Percentiles rank a stretch among this genome's conserved stretches.
These are phyloP conservation scores for Diversispora epigaea DNA, from an alignment of 192 early-diverging fungal genomes.

Conservation along the genomic window DNA sequence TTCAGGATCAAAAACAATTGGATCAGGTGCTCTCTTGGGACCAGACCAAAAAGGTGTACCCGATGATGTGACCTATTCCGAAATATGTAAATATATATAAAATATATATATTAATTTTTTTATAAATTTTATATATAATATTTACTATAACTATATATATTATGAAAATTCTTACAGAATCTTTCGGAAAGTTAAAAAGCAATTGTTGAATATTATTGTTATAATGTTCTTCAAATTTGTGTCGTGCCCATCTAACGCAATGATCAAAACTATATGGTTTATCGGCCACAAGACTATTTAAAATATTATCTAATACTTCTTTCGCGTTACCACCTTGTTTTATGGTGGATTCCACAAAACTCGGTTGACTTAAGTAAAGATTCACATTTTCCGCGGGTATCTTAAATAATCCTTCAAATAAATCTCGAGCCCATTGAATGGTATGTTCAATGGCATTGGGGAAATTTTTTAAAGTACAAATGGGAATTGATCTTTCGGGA, in stretches of 20 bases:
- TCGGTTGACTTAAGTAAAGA: conserved; percentile 81
- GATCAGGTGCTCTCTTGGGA: conserved; percentile 90
- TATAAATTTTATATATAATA: neutral
- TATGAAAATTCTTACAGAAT: conserved; percentile 54
- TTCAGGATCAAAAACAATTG: conserved; percentile 76
- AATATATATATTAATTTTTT: conserved; percentile 8
- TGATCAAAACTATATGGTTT: conserved; percentile 87
- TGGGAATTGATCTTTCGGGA: conserved; percentile 91
- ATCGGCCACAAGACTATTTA: conserved; percentile 71
- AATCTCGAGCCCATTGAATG: conserved; percentile 95
- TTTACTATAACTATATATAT: neutral
- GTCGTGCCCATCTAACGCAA: conserved; percentile 89
- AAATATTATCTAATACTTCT: conserved; percentile 76
- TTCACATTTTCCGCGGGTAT: conserved; percentile 95
- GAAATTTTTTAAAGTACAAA: conserved; percentile 89
- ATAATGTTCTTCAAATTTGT: conserved; percentile 91
- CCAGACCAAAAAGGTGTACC: conserved; percentile 96
- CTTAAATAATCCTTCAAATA: conserved; percentile 92
- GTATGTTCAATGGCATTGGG: conserved; percentile 86
- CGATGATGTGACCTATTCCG: conserved; percentile 71
- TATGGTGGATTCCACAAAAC: conserved; percentile 73
- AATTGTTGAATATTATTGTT: conserved; percentile 93
- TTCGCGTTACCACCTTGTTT: conserved; percentile 78
- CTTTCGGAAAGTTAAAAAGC: conserved; percentile 95
- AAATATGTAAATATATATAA: too few relatives aligned